Percentiles rank a stretch among this genome's conserved stretches.
Evolutionary conservation across 2,329 filamentous ascomycete species (phyloP).

Genomic region (Arthrobotrys conoides): DNA sequence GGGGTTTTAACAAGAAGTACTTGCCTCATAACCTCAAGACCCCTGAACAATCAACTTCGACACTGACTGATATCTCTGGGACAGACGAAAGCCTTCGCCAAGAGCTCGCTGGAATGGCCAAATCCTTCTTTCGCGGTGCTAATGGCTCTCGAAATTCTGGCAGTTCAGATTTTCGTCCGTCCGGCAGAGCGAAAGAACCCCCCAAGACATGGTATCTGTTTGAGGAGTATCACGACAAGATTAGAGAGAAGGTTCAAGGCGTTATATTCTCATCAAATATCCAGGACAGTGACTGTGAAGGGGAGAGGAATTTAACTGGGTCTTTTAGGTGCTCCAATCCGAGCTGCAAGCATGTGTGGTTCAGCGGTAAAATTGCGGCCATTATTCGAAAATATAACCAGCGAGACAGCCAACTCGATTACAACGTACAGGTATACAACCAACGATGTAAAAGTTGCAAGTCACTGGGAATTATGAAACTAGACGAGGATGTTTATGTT

Average conservation of each 20-base stretch:
- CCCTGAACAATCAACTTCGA: slow-evolving; percentile 7
- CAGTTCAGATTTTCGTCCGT: background rate
- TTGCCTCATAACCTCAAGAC: slow-evolving; percentile 3
- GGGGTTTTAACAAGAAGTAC: slow-evolving; percentile 9
- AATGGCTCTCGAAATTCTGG: no score
- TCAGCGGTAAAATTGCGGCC: slow-evolving; percentile 24
- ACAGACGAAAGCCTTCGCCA: slow-evolving; percentile 7
- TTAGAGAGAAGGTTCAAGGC: slow-evolving; percentile 16
- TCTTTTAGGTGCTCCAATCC: slow-evolving; percentile 23
- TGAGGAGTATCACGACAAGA: slow-evolving; percentile 18
- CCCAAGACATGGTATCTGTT: slow-evolving; percentile 22
- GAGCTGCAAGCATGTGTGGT: background rate
- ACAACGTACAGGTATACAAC: slow-evolving; percentile 33
- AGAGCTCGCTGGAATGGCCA: no score
- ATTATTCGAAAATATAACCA: slow-evolving; percentile 33
- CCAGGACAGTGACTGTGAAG: background rate
- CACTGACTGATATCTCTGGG: slow-evolving; percentile 3
- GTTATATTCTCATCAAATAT: slow-evolving; percentile 28
- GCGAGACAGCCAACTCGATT: slow-evolving; percentile 13
- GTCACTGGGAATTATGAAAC: slow-evolving; percentile 18
- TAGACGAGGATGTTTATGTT: slow-evolving; percentile 26
- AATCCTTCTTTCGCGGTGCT: no score
- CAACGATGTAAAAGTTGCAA: slow-evolving; percentile 31
- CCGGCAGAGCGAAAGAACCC: slow-evolving; percentile 2
- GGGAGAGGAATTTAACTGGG: slow-evolving; percentile 27